Percentiles rank a stretch among this genome's conserved stretches.
Evolutionary conservation across 768 basidiomycete species (phyloP).

Genomic region (Mycena floridula): DNA sequence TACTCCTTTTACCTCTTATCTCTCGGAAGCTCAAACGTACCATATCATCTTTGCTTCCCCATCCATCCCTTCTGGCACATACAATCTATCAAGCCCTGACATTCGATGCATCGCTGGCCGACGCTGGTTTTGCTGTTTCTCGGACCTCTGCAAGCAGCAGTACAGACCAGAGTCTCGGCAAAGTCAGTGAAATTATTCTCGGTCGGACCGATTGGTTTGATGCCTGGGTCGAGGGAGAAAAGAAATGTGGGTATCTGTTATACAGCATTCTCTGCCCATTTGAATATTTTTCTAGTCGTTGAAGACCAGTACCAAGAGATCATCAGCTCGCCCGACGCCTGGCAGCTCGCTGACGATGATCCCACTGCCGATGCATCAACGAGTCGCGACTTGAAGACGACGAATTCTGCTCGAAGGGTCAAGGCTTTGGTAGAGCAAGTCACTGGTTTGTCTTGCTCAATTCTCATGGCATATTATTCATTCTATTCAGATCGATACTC

Average conservation of each 20-base stretch:
- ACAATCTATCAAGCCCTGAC: slow-evolving; percentile 89
- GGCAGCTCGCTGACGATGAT: slow-evolving; percentile 72
- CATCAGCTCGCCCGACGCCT: slow-evolving; percentile 76
- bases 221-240: slow-evolving; percentile 86
- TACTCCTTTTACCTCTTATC: slow-evolving; percentile 71
- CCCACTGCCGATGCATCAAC: slow-evolving; percentile 31
- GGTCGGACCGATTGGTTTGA: slow-evolving; percentile 86
- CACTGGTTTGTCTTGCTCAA: slow-evolving; percentile 52
- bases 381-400: slow-evolving; percentile 56
- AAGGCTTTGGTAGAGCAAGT: slow-evolving; percentile 88
- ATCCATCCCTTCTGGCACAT: slow-evolving; percentile 86
- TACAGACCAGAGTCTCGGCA: slow-evolving; percentile 39
- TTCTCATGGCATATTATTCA: neutral
- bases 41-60: slow-evolving; percentile 64
- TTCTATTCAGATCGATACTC: slow-evolving; percentile 76
- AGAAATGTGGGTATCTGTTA: slow-evolving; percentile 77
- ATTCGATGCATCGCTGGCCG: slow-evolving; percentile 76
- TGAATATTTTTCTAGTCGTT: slow-evolving; percentile 52
- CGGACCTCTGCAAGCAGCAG: slow-evolving; percentile 41
- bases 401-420: slow-evolving; percentile 77
- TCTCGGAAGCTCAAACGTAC: slow-evolving; percentile 70
- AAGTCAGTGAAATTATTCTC: slow-evolving; percentile 74
- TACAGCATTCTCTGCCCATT: neutral
- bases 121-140: slow-evolving; percentile 63
- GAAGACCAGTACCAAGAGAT: slow-evolving; percentile 84